Base-by-base conservation (phyloP, 306 rosid species). In the Parietaria judaica region DNA sequence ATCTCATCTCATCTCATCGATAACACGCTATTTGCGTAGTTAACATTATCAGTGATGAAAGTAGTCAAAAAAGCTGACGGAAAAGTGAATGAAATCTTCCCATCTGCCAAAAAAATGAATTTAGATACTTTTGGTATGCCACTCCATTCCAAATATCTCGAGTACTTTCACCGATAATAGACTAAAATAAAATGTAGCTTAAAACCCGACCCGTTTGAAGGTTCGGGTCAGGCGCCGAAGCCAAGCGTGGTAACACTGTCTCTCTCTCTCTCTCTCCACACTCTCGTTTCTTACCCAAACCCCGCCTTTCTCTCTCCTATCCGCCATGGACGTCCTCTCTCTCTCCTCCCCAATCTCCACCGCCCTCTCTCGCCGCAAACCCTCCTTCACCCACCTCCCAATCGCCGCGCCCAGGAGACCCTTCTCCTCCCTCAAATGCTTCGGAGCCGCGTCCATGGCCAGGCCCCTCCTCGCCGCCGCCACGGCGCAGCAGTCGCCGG, bases 251-350 rank as follows among this genome's bases (percentile, higher is more conserved):
- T 8, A 43, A 23, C 6, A 2, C 53, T 60, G 39, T 1, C 37
- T 49, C 34, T 47, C 2, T 46, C 6, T 60, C 53, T 1, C 37
- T 49, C 34, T 47, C 2, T 46, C 6, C 49, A 47, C 51, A 4
- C 7, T 41, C 37, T 58, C 17, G 1, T 1, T 55, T 43, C 67
- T 9, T 46, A 66, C 63, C 62, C 65, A 7, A 49, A 38, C 13
- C 54, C n/a, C 55, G 6, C 61, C 35, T 55, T 11, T 16, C 38
- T 55, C 58, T 11, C 58, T 45, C 52, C 53, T n/a, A 31, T 1
- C 60, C n/a, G 7, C 75, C 76, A 86, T 88, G 96, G 85, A 82
- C 65, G 78, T 80, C 36, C 94, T 88, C 64, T 75, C 94, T 51
- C 50, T 77, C 73, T 76, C 92, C 15, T 61, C 81, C 15, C 70